phyloP scores from a whole-genome alignment of 441 rosid genomes.

The Gossypium schwendimanii region DNA sequence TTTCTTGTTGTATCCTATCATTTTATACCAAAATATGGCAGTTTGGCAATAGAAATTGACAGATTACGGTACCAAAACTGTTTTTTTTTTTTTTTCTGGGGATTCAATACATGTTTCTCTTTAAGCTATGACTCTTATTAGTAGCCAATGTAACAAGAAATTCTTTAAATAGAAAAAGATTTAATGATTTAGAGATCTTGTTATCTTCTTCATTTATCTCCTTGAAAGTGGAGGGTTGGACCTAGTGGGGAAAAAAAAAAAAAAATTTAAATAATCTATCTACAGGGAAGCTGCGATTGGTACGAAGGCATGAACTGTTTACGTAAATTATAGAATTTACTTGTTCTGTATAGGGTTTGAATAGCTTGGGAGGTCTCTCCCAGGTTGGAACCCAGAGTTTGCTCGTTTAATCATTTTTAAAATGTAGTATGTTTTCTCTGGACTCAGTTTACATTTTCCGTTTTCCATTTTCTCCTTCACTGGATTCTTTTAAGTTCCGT shows the following conservation, averaged over 20 bases:
- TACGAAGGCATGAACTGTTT: no score
- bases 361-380: no score
- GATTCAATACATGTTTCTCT: constrained; percentile 20
- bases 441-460: no score
- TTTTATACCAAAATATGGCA: constrained; percentile 6
- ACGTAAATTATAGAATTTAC: no score
- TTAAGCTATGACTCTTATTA: constrained; percentile 10
- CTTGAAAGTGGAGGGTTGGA: not conserved
- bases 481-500: no score
- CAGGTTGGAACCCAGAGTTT: no score
- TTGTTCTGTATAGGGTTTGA: no score
- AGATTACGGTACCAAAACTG: constrained; percentile 11
- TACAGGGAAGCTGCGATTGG: no score
- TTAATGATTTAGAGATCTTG: constrained; percentile 17
- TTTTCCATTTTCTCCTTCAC: no score
- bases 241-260: not conserved
- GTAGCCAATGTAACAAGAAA: not conserved
- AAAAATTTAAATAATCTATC: not conserved
- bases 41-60: constrained; percentile 12
- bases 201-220: constrained; percentile 6
- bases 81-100: constrained; percentile 12
- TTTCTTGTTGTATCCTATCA: not conserved
- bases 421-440: no score
- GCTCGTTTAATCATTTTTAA: no score
- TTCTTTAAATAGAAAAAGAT: not conserved